Base-by-base conservation (phyloP, 139 green algal species). In the Chlorella sp. region DNA sequence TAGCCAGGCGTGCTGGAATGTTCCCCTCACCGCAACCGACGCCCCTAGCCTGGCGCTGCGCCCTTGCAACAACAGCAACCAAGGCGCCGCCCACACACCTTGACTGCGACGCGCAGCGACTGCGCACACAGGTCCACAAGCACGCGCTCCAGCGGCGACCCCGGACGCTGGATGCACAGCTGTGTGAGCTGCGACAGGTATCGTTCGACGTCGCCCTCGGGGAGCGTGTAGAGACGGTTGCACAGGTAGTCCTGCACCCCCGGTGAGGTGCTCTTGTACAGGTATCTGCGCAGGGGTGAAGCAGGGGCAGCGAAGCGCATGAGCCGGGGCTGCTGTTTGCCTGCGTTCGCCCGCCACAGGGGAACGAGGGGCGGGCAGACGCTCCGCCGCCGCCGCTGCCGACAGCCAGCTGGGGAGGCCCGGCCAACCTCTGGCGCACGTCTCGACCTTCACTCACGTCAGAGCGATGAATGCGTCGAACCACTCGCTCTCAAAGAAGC, bases 401-500 rank as follows among this genome's bases (percentile, higher is more conserved):
- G 48, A 57, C 48, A 57, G 48, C 48, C 48, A 57, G 48, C 48
- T 57, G 48, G 48, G 48, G 48, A 57, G 48, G 48, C 48, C 48
- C 48, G n/a, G 48, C 48, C 48, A 57, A 57, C 48, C 48, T 57
- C 48, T 57, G 48, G 48, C 48, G 48, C 48, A 5, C 5, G 7
- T 9, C 40, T 48, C 75, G 21, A 22, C 3, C 18, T n/a, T 9
- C 3, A 92, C 94, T 92, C 84, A 97, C 94, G 94, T 95, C 0
- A 99, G 66, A 12, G 95, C 96, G 19, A 98, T 98, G 96, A 96
- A 99, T 60, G 96, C 94, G 88, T 98, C 94, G 68, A 99, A 99
- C 42, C 94, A 97, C 5, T 96, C 88, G 3, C 86, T 95, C 88
- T 99, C 93, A 84, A 99, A 99, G 75, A 97, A 98, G 5, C 95